These are phyloP conservation scores for Myriosclerotinia curreyana DNA, from an alignment of 2,329 filamentous ascomycete genomes.

Conservation along the genomic window DNA sequence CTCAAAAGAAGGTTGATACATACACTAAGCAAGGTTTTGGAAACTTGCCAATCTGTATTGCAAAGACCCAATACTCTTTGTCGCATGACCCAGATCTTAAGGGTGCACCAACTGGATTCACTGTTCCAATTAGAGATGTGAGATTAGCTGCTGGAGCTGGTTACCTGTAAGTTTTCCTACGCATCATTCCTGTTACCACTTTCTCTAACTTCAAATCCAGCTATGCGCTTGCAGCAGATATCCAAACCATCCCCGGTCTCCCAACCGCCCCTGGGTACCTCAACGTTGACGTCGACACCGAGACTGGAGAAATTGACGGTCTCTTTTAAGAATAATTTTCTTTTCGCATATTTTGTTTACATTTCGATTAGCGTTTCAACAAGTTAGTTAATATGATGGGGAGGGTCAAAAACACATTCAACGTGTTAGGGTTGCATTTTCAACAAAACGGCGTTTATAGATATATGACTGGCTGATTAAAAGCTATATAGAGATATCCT, in stretches of 20 bases:
- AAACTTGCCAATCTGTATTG: slow-evolving; percentile 91
- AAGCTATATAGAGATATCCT: slow-evolving; percentile 17
- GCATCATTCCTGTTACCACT: not conserved
- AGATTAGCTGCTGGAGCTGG: slow-evolving; percentile 91
- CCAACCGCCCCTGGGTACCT: slow-evolving; percentile 94
- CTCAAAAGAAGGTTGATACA: slow-evolving; percentile 92
- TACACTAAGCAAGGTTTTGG: slow-evolving; percentile 91
- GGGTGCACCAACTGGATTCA: slow-evolving; percentile 92
- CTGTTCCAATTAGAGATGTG: slow-evolving; percentile 90
- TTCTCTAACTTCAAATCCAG: slow-evolving; percentile 46
- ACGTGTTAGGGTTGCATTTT: slow-evolving; percentile 22
- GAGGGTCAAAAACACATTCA: slow-evolving; percentile 19
- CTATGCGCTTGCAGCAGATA: slow-evolving; percentile 92
- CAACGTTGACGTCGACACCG: slow-evolving; percentile 80
- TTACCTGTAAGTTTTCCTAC: slow-evolving; percentile 63
- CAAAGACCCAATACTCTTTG: slow-evolving; percentile 97
- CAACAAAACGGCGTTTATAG: slow-evolving; percentile 22
- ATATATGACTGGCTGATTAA: slow-evolving; percentile 6
- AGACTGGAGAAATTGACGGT: slow-evolving; percentile 83
- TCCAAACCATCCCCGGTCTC: slow-evolving; percentile 95
- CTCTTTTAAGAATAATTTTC: slow-evolving; percentile 64
- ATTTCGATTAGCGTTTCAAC: slow-evolving; percentile 22
- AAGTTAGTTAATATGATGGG: slow-evolving; percentile 8
- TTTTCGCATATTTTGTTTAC: not conserved
- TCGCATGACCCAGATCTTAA: slow-evolving; percentile 92